These are phyloP conservation scores for Boletus hoseneyae DNA, from an alignment of 1,284 basidiomycete genomes.

Conservation along the genomic window DNA sequence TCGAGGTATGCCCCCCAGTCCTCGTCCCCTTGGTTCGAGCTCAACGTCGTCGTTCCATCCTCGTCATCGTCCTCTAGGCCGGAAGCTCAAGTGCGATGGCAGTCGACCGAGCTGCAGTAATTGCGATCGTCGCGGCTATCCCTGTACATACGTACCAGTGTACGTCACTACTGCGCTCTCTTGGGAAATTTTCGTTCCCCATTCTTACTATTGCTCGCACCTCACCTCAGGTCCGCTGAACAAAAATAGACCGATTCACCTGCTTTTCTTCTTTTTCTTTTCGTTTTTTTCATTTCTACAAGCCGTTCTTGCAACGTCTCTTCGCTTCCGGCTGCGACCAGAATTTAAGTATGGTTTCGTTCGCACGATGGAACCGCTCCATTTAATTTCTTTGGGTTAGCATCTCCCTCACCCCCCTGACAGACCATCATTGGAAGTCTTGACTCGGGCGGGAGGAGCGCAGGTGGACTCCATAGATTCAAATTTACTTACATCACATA, in stretches of 20 bases:
- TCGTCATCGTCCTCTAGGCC: slow-evolving; percentile 33
- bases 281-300: neutral
- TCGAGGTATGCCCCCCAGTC: slow-evolving; percentile 37
- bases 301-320: slow-evolving; percentile 12
- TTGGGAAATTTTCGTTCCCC: slow-evolving; percentile 5
- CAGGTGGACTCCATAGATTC: slow-evolving; percentile 17
- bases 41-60: neutral
- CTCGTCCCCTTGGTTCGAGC: neutral
- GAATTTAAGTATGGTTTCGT: slow-evolving; percentile 18
- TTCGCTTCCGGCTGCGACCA: slow-evolving; percentile 24
- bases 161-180: slow-evolving; percentile 32
- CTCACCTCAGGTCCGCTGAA: slow-evolving; percentile 25
- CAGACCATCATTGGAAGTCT: slow-evolving; percentile 8
- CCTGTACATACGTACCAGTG: slow-evolving; percentile 54
- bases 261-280: neutral
- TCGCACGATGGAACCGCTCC: slow-evolving; percentile 25
- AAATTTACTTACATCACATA: slow-evolving; percentile 29
- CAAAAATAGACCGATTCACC: slow-evolving; percentile 29
- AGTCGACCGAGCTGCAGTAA: slow-evolving; percentile 50
- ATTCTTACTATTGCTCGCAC: slow-evolving; percentile 12
- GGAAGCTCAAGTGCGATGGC: slow-evolving; percentile 62
- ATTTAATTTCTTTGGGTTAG: slow-evolving; percentile 10
- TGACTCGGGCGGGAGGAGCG: slow-evolving; percentile 10
- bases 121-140: slow-evolving; percentile 47
- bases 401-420: neutral